A percentile compares a stretch with the other conserved stretches of the same genome.
Conservation (phyloP, 1,284 basidiomycete species). For the Microbotryum violaceum region DNA sequence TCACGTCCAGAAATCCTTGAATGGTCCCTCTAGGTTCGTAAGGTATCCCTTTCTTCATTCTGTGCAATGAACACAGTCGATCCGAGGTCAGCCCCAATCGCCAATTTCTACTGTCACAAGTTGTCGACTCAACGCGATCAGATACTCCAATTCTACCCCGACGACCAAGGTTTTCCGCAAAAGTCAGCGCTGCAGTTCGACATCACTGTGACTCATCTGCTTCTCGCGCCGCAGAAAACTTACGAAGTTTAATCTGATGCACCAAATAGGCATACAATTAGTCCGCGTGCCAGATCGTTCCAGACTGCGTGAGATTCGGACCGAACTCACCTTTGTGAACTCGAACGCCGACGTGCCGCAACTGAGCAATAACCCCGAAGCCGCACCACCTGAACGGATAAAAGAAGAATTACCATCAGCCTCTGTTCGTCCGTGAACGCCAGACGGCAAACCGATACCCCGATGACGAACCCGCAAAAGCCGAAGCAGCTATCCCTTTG, state of each 20-base stretch:
- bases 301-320: no score
- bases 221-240: background rate
- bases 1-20: conserved; percentile 28
- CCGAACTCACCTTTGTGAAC: conserved; percentile 19
- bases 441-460: no score
- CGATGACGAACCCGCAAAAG: conserved; percentile 5
- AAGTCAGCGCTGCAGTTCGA: background rate
- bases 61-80: background rate
- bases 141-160: conserved; percentile 66
- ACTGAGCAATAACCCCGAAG: conserved; percentile 21
- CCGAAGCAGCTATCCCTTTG: conserved; percentile 1
- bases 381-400: conserved; percentile 18
- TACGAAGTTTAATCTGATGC: conserved; percentile 25
- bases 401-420: no score
- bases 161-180: background rate
- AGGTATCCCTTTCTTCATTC: conserved; percentile 32
- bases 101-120: background rate
- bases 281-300: conserved; percentile 19
- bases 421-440: no score
- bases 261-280: no score
- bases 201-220: background rate
- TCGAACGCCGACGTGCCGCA: conserved; percentile 30
- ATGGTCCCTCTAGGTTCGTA: conserved; percentile 34
- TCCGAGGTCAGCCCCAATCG: background rate
- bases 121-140: conserved; percentile 57